Conservation (phyloP, 306 rosid genomes). For the Canavalia ensiformis region DNA sequence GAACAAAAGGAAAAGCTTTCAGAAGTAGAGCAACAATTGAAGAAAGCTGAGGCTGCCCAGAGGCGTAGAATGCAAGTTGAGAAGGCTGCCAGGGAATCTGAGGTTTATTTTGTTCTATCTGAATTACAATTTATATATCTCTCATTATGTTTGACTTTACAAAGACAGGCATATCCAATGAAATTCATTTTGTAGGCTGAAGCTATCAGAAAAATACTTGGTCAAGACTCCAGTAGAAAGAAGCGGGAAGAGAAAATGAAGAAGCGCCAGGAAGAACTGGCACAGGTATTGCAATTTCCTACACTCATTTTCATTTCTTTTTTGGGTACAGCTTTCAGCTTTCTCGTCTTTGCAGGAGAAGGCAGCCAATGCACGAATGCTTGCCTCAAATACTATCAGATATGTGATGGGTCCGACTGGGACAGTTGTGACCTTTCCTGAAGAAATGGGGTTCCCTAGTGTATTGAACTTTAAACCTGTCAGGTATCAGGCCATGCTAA, state of each 20-base stretch:
- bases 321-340: conserved; percentile 42
- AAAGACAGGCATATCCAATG: conserved; percentile 26
- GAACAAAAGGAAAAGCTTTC: conserved; percentile 94
- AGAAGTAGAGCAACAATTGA: conserved; percentile 81
- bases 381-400: conserved; percentile 76
- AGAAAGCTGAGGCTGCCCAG: conserved; percentile 98
- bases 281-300: conserved; percentile 67
- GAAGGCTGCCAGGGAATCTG: conserved; percentile 92
- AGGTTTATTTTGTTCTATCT: conserved; percentile 64
- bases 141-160: conserved; percentile 28
- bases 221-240: conserved; percentile 96
- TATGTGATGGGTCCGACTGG: conserved; percentile 79
- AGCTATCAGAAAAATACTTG: conserved; percentile 95
- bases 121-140: neutral
- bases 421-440: conserved; percentile 74
- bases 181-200: conserved; percentile 70
- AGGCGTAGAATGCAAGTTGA: conserved; percentile 88
- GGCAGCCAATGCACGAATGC: conserved; percentile 77
- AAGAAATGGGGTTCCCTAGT: conserved; percentile 86
- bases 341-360: conserved; percentile 70
- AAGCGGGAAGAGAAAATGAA: conserved; percentile 87
- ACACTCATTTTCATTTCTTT: neutral
- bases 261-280: conserved; percentile 93
- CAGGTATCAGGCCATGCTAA: conserved; percentile 50
- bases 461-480: conserved; percentile 57